Evolutionary conservation across 2,329 filamentous ascomycete genomes (phyloP).

Genomic region (Diplodia intermedia): DNA sequence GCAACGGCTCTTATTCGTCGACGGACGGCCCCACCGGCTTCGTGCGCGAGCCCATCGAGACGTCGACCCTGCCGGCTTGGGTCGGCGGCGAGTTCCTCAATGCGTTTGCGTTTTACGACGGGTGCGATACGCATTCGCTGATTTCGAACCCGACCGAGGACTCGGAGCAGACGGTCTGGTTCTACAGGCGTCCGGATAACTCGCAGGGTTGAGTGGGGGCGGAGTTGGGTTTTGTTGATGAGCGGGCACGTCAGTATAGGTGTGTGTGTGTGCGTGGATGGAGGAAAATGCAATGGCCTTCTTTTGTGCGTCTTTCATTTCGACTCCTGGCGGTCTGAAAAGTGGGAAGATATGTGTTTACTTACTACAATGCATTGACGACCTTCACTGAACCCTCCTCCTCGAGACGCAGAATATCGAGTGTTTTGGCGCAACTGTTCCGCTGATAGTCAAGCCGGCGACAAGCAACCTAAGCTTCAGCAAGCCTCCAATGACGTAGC

Average conservation of each 20-base stretch:
- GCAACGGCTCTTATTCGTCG: not conserved
- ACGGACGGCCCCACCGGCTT: not conserved
- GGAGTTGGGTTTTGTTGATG: not conserved
- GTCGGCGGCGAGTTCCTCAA: not conserved
- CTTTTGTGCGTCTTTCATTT: no score
- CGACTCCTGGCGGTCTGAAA: no score
- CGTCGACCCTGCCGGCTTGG: constrained; percentile 2
- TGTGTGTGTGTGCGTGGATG: no score
- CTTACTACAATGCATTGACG: no score
- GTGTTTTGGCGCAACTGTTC: not conserved
- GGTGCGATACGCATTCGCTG: not conserved
- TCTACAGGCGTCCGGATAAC: not conserved
- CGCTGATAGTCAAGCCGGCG: not conserved
- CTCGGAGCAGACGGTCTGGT: constrained; percentile 1
- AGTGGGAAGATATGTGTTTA: no score
- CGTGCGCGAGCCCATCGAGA: not conserved
- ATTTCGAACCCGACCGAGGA: not conserved
- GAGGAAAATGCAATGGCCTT: no score
- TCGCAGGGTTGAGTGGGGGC: not conserved
- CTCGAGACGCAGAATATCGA: not conserved
- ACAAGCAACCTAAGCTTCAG: not conserved
- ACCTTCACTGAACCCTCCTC: not conserved
- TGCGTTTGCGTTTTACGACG: not conserved
- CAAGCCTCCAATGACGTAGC: not conserved
- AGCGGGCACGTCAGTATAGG: not conserved